Percentiles rank a stretch among this genome's conserved stretches.
Evolutionary conservation across 129 eudicot species (phyloP).

Genomic region (Arctium lappa): DNA sequence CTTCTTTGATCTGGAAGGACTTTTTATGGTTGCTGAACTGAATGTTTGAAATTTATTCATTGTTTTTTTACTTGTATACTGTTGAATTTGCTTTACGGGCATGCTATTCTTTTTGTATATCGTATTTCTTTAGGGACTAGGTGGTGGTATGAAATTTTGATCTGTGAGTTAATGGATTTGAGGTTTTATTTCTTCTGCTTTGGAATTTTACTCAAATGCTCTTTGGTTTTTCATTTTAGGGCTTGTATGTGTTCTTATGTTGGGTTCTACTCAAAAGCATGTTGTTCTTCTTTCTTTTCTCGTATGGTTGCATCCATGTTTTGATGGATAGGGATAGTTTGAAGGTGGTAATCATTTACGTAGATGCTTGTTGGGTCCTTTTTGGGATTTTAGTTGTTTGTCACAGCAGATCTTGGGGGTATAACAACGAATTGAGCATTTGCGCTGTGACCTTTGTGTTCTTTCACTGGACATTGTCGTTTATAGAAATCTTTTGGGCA

Average conservation of each 20-base stretch:
- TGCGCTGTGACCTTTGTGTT: conserved; percentile 18
- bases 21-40: background rate
- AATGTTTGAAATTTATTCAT: background rate
- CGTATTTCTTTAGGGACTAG: background rate
- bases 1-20: conserved; percentile 3
- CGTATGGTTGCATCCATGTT: background rate
- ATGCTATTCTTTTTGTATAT: background rate
- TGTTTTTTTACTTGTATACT: background rate
- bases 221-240: background rate
- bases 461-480: background rate
- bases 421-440: conserved; percentile 18
- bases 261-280: conserved; percentile 14
- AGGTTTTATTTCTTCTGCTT: background rate
- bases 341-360: background rate
- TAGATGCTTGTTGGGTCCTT: background rate
- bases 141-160: conserved; percentile 1
- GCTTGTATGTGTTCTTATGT: background rate
- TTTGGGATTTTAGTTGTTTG: conserved; percentile 18
- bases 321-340: background rate
- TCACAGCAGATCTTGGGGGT: conserved; percentile 30
- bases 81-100: background rate
- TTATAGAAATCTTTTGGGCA: background rate
- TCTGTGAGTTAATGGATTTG: conserved; percentile 16
- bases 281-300: background rate
- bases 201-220: conserved; percentile 7